A percentile compares a stretch with the other conserved stretches of the same genome.
phyloP scores from a whole-genome alignment of 768 basidiomycete genomes.

The Mrakia gelida region DNA sequence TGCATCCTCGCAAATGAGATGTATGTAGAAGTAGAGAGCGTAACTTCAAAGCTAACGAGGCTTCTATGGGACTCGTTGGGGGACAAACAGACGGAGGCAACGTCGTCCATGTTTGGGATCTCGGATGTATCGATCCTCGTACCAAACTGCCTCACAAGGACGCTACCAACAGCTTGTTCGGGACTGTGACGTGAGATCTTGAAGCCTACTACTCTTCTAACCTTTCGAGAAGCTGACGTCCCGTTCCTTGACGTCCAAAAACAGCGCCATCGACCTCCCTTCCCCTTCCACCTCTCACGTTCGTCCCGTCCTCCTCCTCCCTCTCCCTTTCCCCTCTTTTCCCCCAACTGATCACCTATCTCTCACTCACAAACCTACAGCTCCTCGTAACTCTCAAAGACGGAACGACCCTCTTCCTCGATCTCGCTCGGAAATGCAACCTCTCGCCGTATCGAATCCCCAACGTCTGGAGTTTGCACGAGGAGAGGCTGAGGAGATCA shows the following conservation, averaged over 20 bases:
- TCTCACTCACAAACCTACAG: slow-evolving; percentile 40
- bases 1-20: background rate
- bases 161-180: slow-evolving; percentile 34
- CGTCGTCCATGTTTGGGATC: slow-evolving; percentile 60
- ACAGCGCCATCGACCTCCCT: slow-evolving; percentile 55
- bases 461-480: slow-evolving; percentile 71
- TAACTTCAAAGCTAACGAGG: background rate
- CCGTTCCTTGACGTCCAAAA: background rate
- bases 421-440: slow-evolving; percentile 59
- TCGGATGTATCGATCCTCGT: slow-evolving; percentile 55
- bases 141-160: slow-evolving; percentile 48
- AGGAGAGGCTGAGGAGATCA: slow-evolving; percentile 55
- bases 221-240: background rate
- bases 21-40: no score
- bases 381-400: slow-evolving; percentile 54
- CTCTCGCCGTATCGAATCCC: slow-evolving; percentile 65
- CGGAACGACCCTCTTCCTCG: slow-evolving; percentile 68
- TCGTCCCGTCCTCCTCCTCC: slow-evolving; percentile 37
- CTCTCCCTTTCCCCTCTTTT: background rate
- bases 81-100: slow-evolving; percentile 52
- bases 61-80: background rate
- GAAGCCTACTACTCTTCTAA: background rate
- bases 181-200: slow-evolving; percentile 38
- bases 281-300: slow-evolving; percentile 73
- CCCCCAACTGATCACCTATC: background rate